A percentile compares a stretch with the other conserved stretches of the same genome.
Conservation (phyloP, 176 grass and related monocot species). For the Echinochloa phyllopogon region DNA sequence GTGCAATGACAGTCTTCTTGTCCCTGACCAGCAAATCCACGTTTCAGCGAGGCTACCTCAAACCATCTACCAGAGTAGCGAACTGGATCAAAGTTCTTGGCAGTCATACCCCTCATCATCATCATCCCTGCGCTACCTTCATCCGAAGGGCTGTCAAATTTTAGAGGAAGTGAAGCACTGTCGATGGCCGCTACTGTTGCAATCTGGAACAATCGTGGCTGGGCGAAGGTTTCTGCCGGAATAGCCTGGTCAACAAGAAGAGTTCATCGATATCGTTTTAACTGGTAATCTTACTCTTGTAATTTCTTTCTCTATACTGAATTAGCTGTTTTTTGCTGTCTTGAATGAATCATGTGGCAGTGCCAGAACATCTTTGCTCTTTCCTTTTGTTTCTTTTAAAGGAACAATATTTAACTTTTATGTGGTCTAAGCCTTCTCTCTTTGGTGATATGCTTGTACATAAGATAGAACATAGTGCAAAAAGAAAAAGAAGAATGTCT, state of each 20-base stretch:
- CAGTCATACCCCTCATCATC: conserved; percentile 92
- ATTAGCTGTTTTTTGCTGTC: neutral
- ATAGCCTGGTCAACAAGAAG: conserved; percentile 70
- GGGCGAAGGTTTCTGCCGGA: conserved; percentile 54
- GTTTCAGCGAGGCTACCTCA: conserved; percentile 88
- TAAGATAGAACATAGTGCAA: neutral
- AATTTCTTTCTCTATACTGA: neutral
- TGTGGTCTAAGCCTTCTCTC: neutral
- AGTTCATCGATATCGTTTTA: conserved; percentile 33
- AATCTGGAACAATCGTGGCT: conserved; percentile 61
- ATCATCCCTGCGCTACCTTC: conserved; percentile 43
- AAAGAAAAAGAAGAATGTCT: too few relatives aligned
- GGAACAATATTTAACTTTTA: neutral
- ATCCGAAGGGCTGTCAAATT: conserved; percentile 53
- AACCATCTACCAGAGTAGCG: conserved; percentile 99
- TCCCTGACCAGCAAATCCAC: conserved; percentile 90
- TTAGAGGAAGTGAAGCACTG: conserved; percentile 40
- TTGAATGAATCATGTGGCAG: neutral
- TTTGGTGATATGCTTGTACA: neutral
- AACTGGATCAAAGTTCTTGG: conserved; percentile 84
- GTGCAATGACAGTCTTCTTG: conserved; percentile 97
- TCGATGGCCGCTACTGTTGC: conserved; percentile 45
- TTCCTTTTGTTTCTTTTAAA: neutral
- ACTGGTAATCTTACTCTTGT: neutral
- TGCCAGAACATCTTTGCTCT: neutral